Percentiles rank a stretch among this genome's conserved stretches.
These are phyloP conservation scores for Melaleuca quinquenervia DNA, from an alignment of 345 rosid species.

Conservation along the genomic window DNA sequence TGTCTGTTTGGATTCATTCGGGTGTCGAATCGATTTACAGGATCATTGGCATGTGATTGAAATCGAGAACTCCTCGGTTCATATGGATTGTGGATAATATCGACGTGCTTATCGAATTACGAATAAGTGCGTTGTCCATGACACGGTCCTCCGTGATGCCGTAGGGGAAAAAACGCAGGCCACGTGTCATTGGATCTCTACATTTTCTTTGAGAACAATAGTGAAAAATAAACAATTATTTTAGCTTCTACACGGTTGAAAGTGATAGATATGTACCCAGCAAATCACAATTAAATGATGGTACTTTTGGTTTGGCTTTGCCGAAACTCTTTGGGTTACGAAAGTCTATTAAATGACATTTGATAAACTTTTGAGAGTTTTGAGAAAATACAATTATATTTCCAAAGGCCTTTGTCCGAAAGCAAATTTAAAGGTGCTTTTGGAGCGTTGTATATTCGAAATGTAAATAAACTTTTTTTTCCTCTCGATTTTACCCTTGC, in stretches of 20 bases:
- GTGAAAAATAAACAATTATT: background rate
- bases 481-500: too few relatives aligned
- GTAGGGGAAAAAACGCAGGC: background rate
- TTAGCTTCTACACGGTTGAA: background rate
- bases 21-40: rapidly evolving
- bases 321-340: too few relatives aligned
- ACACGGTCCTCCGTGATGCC: background rate
- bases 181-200: background rate
- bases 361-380: too few relatives aligned
- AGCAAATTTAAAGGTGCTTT: too few relatives aligned
- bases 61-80: background rate
- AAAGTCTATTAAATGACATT: too few relatives aligned
- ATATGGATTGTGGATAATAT: background rate
- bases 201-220: background rate
- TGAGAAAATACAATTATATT: too few relatives aligned
- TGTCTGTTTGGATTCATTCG: background rate
- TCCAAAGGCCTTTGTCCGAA: too few relatives aligned
- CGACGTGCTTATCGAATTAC: background rate
- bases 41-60: rapidly evolving
- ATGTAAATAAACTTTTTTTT: too few relatives aligned
- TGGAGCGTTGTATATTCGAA: too few relatives aligned
- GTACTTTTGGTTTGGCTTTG: too few relatives aligned
- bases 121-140: background rate
- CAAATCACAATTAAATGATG: background rate
- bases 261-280: rapidly evolving